Evolutionary conservation across 1,284 basidiomycete species (phyloP).

Genomic region (Sanghuangporus sanghuang): DNA sequence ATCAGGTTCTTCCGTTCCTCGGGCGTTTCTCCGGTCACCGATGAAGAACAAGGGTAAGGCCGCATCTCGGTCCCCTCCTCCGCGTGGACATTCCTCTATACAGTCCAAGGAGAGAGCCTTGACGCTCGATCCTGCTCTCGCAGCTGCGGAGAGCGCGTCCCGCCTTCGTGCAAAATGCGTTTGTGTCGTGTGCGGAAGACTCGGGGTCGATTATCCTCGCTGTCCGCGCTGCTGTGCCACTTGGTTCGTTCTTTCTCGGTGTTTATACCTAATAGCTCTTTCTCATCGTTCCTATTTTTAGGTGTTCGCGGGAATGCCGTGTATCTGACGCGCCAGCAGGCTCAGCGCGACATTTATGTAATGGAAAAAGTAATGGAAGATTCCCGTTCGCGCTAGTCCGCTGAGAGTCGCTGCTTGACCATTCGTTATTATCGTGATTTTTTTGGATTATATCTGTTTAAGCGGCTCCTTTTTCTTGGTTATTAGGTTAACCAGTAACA

Average conservation of each 20-base stretch:
- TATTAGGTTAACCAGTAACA: background rate
- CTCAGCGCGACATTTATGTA: constrained; percentile 6
- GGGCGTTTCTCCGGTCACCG: background rate
- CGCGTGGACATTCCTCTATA: background rate
- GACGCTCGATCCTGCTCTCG: constrained; percentile 9
- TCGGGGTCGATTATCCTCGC: constrained; percentile 13
- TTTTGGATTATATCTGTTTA: background rate
- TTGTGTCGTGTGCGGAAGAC: constrained; percentile 14
- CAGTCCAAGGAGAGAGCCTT: background rate
- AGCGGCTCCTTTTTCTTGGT: background rate
- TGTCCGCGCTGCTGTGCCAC: constrained; percentile 15
- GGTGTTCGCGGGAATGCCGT: constrained; percentile 15
- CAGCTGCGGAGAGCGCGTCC: constrained; percentile 14
- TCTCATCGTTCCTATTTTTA: background rate
- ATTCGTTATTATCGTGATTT: background rate
- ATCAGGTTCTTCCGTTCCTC: background rate
- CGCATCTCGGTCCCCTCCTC: background rate
- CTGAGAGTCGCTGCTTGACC: background rate
- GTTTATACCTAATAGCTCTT: background rate
- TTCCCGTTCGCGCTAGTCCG: background rate
- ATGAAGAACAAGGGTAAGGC: background rate
- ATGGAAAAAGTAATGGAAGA: background rate
- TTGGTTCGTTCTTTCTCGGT: constrained; percentile 3
- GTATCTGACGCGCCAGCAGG: constrained; percentile 9
- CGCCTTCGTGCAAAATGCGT: constrained; percentile 13